Conservation (phyloP, 2,329 filamentous ascomycete genomes). For the Fusarium virguliforme region DNA sequence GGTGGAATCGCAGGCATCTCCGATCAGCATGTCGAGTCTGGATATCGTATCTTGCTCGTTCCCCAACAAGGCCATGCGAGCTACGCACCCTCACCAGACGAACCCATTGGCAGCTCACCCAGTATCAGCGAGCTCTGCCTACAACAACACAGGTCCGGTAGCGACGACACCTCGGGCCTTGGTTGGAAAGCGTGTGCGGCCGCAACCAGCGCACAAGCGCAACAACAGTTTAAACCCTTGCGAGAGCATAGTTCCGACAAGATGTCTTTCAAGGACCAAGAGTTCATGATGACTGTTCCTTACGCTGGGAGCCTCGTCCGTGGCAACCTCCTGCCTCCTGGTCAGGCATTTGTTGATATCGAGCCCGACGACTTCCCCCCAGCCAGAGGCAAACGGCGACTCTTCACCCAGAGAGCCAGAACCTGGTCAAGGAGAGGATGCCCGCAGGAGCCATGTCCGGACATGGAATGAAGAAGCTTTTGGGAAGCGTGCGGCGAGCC, state of each 20-base stretch:
- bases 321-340: slow-evolving; percentile 87
- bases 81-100: slow-evolving; percentile 58
- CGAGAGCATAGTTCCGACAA: slow-evolving; percentile 76
- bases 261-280: slow-evolving; percentile 67
- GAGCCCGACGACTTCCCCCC: slow-evolving; percentile 67
- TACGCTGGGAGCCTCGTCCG: slow-evolving; percentile 89
- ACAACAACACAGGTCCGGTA: slow-evolving; percentile 65
- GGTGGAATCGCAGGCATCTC: slow-evolving; percentile 59
- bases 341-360: slow-evolving; percentile 83
- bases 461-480: slow-evolving; percentile 86
- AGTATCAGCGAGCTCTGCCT: slow-evolving; percentile 66
- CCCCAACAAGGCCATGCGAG: slow-evolving; percentile 67
- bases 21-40: slow-evolving; percentile 71
- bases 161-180: slow-evolving; percentile 73
- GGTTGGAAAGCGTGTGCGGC: slow-evolving; percentile 72
- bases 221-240: slow-evolving; percentile 88
- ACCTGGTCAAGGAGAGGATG: slow-evolving; percentile 63
- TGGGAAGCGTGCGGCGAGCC: slow-evolving; percentile 88
- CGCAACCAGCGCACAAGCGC: slow-evolving; percentile 77
- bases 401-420: slow-evolving; percentile 60
- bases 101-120: slow-evolving; percentile 70
- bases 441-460: slow-evolving; percentile 75
- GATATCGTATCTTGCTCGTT: slow-evolving; percentile 77
- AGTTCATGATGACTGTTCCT: slow-evolving; percentile 74
- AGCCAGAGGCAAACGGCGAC: slow-evolving; percentile 69